These are phyloP conservation scores for Candida namnaoensis DNA, from an alignment of 805 yeast species.

Conservation along the genomic window DNA sequence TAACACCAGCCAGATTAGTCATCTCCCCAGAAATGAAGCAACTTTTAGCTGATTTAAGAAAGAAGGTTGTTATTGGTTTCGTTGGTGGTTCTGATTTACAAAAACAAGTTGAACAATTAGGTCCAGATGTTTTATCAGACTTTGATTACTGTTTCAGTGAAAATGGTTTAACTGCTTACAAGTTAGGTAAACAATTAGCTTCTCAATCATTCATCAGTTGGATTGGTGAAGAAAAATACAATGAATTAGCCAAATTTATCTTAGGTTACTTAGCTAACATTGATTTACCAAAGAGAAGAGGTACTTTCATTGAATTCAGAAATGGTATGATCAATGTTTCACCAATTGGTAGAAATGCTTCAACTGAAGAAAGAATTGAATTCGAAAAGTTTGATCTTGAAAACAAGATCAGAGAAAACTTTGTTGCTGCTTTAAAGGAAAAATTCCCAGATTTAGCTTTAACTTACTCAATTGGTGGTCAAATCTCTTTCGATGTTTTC, in stretches of 20 bases:
- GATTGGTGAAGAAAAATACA: slow-evolving; percentile 95
- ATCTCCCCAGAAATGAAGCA: slow-evolving; percentile 72
- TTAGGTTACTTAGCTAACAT: slow-evolving; percentile 76
- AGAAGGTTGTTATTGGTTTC: slow-evolving; percentile 91
- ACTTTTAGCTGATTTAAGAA: slow-evolving; percentile 65
- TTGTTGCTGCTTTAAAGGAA: slow-evolving; percentile 79
- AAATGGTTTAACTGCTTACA: slow-evolving; percentile 97
- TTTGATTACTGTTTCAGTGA: slow-evolving; percentile 96
- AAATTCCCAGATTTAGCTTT: slow-evolving; percentile 77
- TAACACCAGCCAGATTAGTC: slow-evolving; percentile 90
- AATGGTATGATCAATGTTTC: slow-evolving; percentile 98
- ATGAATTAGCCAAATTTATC: slow-evolving; percentile 77
- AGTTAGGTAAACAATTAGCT: slow-evolving; percentile 78
- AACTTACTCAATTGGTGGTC: slow-evolving; percentile 98
- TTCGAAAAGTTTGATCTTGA: slow-evolving; percentile 78
- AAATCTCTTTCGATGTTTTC: slow-evolving; percentile 98
- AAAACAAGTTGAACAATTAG: slow-evolving; percentile 96
- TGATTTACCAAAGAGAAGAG: slow-evolving; percentile 95
- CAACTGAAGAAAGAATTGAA: slow-evolving; percentile 88
- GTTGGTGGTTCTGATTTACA: slow-evolving; percentile 95
- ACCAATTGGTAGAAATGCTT: slow-evolving; percentile 97
- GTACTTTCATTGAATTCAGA: slow-evolving; percentile 98
- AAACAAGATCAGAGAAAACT: slow-evolving; percentile 72
- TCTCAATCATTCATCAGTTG: slow-evolving; percentile 91
- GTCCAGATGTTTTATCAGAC: slow-evolving; percentile 62